A percentile compares a stretch with the other conserved stretches of the same genome.
phyloP scores from a whole-genome alignment of 306 rosid genomes.

The Styphnolobium japonicum region DNA sequence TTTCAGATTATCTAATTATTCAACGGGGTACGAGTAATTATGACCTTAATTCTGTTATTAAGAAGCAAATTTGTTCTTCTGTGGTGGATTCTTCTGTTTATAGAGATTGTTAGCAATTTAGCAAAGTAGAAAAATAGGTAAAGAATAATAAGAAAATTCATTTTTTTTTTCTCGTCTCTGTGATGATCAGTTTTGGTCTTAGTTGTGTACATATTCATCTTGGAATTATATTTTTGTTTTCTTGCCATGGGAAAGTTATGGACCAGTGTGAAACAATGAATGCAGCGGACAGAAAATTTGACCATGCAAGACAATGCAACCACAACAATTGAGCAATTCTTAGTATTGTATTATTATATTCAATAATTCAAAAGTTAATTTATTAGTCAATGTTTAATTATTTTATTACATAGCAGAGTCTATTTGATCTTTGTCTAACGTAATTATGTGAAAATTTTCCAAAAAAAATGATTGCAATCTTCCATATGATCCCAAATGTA shows the following conservation, averaged over 20 bases:
- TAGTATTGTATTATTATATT: neutral
- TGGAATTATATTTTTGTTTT: neutral
- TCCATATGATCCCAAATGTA: too few relatives aligned
- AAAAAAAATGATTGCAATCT: too few relatives aligned
- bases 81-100: slow-evolving; percentile 63
- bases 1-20: slow-evolving; percentile 34
- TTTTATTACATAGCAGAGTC: too few relatives aligned
- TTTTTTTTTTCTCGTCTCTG: neutral
- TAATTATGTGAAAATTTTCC: too few relatives aligned
- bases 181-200: slow-evolving; percentile 20
- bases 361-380: neutral
- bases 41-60: slow-evolving; percentile 44
- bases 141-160: neutral
- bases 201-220: slow-evolving; percentile 34
- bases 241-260: neutral
- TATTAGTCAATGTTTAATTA: neutral
- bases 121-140: neutral
- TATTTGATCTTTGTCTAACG: too few relatives aligned
- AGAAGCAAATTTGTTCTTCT: slow-evolving; percentile 50
- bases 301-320: neutral
- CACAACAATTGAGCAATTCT: neutral
- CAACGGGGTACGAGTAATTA: slow-evolving; percentile 44
- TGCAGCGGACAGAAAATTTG: neutral
- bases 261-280: neutral
- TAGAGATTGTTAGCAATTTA: slow-evolving; percentile 46